Base-by-base conservation (phyloP, 345 rosid species). In the Hibiscus trionum region DNA sequence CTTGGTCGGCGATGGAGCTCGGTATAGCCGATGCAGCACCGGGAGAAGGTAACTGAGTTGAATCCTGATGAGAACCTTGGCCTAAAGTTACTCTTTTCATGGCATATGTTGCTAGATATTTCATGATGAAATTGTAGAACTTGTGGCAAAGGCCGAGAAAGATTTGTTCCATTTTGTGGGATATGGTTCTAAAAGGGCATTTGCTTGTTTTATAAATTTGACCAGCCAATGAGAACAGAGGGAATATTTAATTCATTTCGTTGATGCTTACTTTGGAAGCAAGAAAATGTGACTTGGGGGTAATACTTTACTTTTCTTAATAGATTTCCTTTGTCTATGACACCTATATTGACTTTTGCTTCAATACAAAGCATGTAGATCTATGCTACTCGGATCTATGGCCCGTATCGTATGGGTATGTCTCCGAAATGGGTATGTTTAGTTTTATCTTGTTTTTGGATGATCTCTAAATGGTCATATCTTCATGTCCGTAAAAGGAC, bases 251-350 rank as follows among this genome's bases (percentile, higher is more conserved):
- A 15, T 10, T 27, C 59, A 42, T 42, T 44, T 67, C 24, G 8
- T 50, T 37, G 19, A 49, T 49, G 42, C 71, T 67, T 67, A 16
- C 71, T 67, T 39, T 67, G 71, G 16, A 67, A 49, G 58, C 14
- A 47, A 67, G 24, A 57, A 7, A 10, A 47, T 2, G 8, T 27
- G 15, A 15, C 70, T 66, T 26, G 21, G 24, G 8, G 15, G 70
- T 27, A 16, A 67, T 67, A 2, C 71, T 67, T 67, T 67, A 15
- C 71, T 49, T 67, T 27, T 27, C 44, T 27, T 67, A 3, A 27
- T 8, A 5, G 39, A 16, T 17, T 14, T 26, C 24, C 58, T 33
- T 16, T 61, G 66, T 33, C 46, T 33, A 15, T 3, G 24, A 6
- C 19, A 33, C 35, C 62, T 59, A 4, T 26, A 26, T 27, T 59